Percentiles rank a stretch among this genome's conserved stretches.
These are phyloP conservation scores for Nepenthes mirabilis DNA, from an alignment of 148 eudicot species.

Conservation along the genomic window DNA sequence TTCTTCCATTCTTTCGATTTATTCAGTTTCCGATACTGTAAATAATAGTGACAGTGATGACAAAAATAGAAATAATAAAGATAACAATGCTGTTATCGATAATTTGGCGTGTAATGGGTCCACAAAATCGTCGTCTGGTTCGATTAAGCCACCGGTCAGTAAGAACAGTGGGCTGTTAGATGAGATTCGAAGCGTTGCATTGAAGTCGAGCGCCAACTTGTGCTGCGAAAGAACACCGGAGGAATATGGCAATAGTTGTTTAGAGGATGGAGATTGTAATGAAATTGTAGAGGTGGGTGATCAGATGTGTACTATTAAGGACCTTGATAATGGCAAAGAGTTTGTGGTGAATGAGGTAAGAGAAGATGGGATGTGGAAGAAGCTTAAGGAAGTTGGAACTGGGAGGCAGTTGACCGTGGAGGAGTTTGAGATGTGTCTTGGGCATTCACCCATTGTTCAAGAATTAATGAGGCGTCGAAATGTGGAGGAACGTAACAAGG, in stretches of 20 bases:
- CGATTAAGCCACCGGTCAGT: constrained; percentile 35
- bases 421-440: constrained; percentile 80
- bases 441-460: constrained; percentile 91
- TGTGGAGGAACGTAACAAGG: constrained; percentile 51
- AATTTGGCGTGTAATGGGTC: constrained; percentile 16
- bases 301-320: constrained; percentile 59
- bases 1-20: constrained; percentile 24
- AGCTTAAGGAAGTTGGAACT: constrained; percentile 77
- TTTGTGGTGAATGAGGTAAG: constrained; percentile 89
- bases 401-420: constrained; percentile 93
- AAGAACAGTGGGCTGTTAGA: constrained; percentile 14
- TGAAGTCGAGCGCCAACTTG: background rate
- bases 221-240: constrained; percentile 6
- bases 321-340: constrained; percentile 83
- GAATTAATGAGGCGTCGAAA: constrained; percentile 91
- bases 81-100: constrained; percentile 18
- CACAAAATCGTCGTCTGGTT: constrained; percentile 20
- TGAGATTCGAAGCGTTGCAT: constrained; percentile 21
- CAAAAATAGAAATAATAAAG: constrained; percentile 6
- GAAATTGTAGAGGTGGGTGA: constrained; percentile 14
- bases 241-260: constrained; percentile 10
- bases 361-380: constrained; percentile 78
- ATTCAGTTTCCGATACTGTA: constrained; percentile 46
- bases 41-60: constrained; percentile 22
- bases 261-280: constrained; percentile 13